phyloP scores from a whole-genome alignment of 345 rosid genomes.

The Bruguiera sexangula region DNA sequence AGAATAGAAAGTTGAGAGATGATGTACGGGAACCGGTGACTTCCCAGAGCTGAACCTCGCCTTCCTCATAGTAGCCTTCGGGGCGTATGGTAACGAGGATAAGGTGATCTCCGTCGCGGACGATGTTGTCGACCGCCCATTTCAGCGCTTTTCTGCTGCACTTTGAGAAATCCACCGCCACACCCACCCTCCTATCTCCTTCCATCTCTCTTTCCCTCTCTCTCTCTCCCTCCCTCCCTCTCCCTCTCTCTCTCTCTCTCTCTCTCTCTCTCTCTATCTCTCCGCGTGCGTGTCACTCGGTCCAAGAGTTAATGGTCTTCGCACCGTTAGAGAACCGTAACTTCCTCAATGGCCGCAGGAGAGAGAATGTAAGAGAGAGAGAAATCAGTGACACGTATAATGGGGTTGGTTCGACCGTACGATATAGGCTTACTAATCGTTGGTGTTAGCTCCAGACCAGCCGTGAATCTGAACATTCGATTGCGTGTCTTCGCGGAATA shows the following conservation, averaged over 20 bases:
- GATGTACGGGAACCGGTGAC: conserved; percentile 74
- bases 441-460: too few relatives aligned
- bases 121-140: conserved; percentile 83
- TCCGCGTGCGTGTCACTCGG: neutral
- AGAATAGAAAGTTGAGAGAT: neutral
- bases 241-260: neutral
- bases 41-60: conserved; percentile 94
- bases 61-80: conserved; percentile 57
- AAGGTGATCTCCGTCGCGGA: conserved; percentile 77
- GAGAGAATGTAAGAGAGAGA: neutral
- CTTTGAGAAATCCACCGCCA: conserved; percentile 83
- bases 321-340: neutral
- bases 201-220: conserved; percentile 32
- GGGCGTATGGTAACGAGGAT: conserved; percentile 57
- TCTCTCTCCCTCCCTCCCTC: neutral
- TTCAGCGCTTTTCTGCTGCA: conserved; percentile 76
- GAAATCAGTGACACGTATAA: too few relatives aligned
- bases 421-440: too few relatives aligned
- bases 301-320: neutral
- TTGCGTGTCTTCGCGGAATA: too few relatives aligned
- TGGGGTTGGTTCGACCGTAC: too few relatives aligned
- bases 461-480: too few relatives aligned
- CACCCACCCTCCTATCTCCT: conserved; percentile 60
- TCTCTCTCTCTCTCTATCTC: neutral
- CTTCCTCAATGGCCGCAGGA: neutral